Evolutionary conservation across 2,329 filamentous ascomycete genomes (phyloP), one percentile per base, ranked within the genome.

Genomic region (Talaromyces verruculosus): DNA sequence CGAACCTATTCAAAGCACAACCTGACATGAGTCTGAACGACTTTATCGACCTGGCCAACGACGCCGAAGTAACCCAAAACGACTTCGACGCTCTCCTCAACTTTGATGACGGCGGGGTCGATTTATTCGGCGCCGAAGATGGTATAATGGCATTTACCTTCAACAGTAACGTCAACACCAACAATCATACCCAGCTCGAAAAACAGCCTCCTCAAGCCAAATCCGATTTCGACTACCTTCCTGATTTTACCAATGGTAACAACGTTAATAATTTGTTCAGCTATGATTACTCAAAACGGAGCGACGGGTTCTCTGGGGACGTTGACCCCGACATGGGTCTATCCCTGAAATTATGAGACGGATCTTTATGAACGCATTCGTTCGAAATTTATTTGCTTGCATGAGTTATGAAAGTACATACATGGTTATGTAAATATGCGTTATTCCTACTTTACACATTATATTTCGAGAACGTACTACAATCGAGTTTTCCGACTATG

Each of bases 81-180:
- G 80, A 82, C 64, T 79, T 82, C 33, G 80, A 82, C 64, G 78
- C 79, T 0, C 68, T 82, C 63, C 80, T 82, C 68, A 81, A 82
- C 65, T 79, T 82, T 60, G 80, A 82, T 49, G 80, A 81, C 58
- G 74, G 74, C 1, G 71, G 72, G 1, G 74, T 71, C 19, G 78
- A 80, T 19, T 69, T 78, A 35, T 77, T 80, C 47, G 67, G 72
- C 0, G 72, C 74, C 6, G 76, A 80, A 7, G 71, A 74, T 11
- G 57, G 59, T 7, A 28, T 69, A 7, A 62, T 60, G 57, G 57
- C 57, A 8, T 57, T 39, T 39, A 30, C 53, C 3, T 37, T 19
- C 39, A 64, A 58, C 39, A 58, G 37, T 37, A 63, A 63, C 22
- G 25, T 25, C 37, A 58, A 37, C 17, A 47, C 17, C 51, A 35